phyloP scores from a whole-genome alignment of 2,329 filamentous ascomycete genomes.

The Whalleya microplaca region DNA sequence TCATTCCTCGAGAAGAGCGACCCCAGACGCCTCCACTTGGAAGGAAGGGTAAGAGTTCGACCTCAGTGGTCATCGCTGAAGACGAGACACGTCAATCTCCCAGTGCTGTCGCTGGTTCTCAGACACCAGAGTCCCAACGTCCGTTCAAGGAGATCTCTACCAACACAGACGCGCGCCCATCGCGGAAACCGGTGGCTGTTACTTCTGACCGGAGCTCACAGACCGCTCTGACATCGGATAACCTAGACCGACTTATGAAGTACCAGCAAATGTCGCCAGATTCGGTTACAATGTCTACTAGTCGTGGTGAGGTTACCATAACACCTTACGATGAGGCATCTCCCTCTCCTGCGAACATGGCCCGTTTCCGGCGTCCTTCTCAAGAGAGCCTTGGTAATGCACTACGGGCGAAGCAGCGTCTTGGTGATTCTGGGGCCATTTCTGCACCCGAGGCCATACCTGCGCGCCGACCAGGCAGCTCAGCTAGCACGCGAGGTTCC shows the following conservation, averaged over 20 bases:
- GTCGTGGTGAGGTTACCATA: conserved; percentile 19
- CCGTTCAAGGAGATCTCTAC: conserved; percentile 67
- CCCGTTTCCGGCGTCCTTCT: conserved; percentile 49
- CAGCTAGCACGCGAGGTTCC: conserved; percentile 63
- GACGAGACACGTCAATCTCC: conserved; percentile 65
- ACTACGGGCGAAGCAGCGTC: conserved; percentile 43
- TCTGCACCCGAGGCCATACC: conserved; percentile 41
- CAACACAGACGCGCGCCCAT: conserved; percentile 51
- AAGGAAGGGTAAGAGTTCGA: conserved; percentile 45
- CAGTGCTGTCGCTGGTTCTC: conserved; percentile 43
- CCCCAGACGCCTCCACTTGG: conserved; percentile 47
- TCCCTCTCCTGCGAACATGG: conserved; percentile 35
- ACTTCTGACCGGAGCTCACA: conserved; percentile 77
- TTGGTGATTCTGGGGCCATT: conserved; percentile 41
- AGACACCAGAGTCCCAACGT: conserved; percentile 58
- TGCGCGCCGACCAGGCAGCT: conserved; percentile 68
- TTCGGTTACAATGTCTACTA: conserved; percentile 23
- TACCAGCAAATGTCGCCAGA: conserved; percentile 47
- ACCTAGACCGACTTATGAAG: conserved; percentile 76
- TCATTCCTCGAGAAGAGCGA: conserved; percentile 56
- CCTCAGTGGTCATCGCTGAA: conserved; percentile 60
- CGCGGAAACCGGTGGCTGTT: conserved; percentile 44
- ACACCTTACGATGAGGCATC: conserved; percentile 36
- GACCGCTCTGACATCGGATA: conserved; percentile 79
- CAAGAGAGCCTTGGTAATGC: conserved; percentile 55